These are phyloP conservation scores for Phytopythium chamaehyphon DNA, from an alignment of 352 stramenopile genomes.

Conservation along the genomic window DNA sequence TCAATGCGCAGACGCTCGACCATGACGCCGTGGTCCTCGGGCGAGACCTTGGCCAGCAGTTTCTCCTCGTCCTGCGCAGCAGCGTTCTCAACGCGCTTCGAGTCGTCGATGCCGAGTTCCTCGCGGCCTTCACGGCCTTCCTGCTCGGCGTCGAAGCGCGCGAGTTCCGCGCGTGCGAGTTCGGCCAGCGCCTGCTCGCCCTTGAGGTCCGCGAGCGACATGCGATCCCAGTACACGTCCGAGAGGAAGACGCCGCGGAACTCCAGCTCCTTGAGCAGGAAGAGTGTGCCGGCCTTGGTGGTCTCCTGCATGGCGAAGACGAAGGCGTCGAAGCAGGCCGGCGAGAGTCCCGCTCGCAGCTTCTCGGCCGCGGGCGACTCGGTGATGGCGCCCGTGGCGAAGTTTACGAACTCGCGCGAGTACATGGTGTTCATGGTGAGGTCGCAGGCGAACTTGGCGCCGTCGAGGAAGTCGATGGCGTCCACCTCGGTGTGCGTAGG, in stretches of 20 bases:
- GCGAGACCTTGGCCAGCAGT: slow-evolving; percentile 8
- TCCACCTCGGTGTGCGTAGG: slow-evolving; percentile 47
- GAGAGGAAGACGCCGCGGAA: slow-evolving; percentile 44
- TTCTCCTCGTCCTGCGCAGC: slow-evolving; percentile 6
- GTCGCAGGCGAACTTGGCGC: slow-evolving; percentile 44
- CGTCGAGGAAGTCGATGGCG: slow-evolving; percentile 44
- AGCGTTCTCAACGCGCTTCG: neutral
- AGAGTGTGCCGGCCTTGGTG: slow-evolving; percentile 37
- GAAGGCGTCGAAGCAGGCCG: slow-evolving; percentile 32
- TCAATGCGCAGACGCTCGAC: slow-evolving; percentile 38
- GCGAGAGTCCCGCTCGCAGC: slow-evolving; percentile 28
- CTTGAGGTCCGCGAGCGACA: slow-evolving; percentile 41
- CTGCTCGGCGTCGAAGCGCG: slow-evolving; percentile 23
- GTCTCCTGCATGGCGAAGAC: slow-evolving; percentile 52
- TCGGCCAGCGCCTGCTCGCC: slow-evolving; percentile 32
- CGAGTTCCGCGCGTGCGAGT: slow-evolving; percentile 28
- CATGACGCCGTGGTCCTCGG: slow-evolving; percentile 20
- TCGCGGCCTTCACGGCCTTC: slow-evolving; percentile 4
- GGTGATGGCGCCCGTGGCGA: slow-evolving; percentile 30
- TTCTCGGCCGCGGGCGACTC: slow-evolving; percentile 34
- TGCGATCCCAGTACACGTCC: slow-evolving; percentile 39
- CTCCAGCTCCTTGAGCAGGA: slow-evolving; percentile 46
- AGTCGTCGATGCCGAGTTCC: neutral
- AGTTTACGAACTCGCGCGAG: slow-evolving; percentile 49
- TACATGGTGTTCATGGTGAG: slow-evolving; percentile 50